These are phyloP conservation scores for Ceratocystis harringtonii DNA, from an alignment of 2,329 filamentous ascomycete genomes.

Conservation along the genomic window DNA sequence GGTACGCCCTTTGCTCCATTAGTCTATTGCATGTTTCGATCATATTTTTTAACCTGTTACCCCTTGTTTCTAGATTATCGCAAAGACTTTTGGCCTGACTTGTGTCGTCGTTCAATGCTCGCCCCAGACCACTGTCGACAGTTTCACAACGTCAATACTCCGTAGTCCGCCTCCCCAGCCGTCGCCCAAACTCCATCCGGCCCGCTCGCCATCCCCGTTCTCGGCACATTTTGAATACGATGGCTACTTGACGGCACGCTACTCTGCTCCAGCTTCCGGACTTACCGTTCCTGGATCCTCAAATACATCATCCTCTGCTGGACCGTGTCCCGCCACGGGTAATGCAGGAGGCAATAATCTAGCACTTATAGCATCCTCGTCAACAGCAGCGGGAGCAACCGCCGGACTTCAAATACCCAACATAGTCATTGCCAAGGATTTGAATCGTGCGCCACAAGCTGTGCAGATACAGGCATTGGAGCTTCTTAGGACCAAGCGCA, in stretches of 20 bases:
- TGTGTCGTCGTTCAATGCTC: constrained; percentile 59
- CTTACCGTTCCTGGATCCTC: constrained; percentile 20
- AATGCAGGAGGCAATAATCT: constrained; percentile 14
- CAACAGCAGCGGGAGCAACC: constrained; percentile 17
- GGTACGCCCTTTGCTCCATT: constrained; percentile 27
- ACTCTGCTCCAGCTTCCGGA: constrained; percentile 22
- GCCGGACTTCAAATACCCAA: constrained; percentile 48
- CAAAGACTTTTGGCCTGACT: constrained; percentile 56
- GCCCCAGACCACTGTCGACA: constrained; percentile 58
- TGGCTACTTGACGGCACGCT: constrained; percentile 21
- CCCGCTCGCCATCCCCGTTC: constrained; percentile 21
- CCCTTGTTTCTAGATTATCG: constrained; percentile 38
- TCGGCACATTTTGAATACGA: constrained; percentile 18
- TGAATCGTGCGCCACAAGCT: constrained; percentile 55
- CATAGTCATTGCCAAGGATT: constrained; percentile 65
- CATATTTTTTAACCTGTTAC: neutral
- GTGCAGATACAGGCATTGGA: constrained; percentile 71
- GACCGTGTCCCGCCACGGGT: neutral
- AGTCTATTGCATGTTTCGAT: neutral
- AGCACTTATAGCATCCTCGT: constrained; percentile 11
- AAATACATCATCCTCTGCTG: constrained; percentile 19
- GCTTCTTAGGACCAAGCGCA: constrained; percentile 63
- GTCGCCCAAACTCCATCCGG: constrained; percentile 17
- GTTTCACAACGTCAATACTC: constrained; percentile 61
- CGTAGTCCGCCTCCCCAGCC: constrained; percentile 22